A percentile compares a stretch with the other conserved stretches of the same genome.
phyloP scores from a whole-genome alignment of 352 stramenopile genomes.

The Aphanomyces cochlioides region DNA sequence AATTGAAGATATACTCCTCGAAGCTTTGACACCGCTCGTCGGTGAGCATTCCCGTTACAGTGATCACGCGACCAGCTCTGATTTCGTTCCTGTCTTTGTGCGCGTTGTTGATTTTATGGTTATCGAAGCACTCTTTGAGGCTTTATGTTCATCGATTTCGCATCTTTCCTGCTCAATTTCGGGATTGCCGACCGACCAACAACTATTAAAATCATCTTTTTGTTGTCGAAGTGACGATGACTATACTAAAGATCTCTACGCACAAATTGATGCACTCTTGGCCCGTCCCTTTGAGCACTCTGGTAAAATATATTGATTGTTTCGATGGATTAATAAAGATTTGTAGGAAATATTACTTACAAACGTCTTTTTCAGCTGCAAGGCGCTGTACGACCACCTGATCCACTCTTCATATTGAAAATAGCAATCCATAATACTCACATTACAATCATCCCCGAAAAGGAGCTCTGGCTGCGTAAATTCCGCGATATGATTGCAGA shows the following conservation, averaged over 20 bases:
- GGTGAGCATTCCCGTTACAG: neutral
- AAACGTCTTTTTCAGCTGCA: conserved; percentile 23
- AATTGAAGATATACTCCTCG: neutral
- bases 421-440: neutral
- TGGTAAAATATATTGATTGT: neutral
- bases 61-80: neutral
- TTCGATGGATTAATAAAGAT: neutral
- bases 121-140: neutral
- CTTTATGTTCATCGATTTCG: neutral
- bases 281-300: conserved; percentile 1
- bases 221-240: neutral
- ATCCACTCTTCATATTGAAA: conserved; percentile 7
- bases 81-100: conserved; percentile 13
- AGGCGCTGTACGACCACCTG: neutral
- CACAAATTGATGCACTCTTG: conserved; percentile 3
- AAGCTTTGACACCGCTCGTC: neutral
- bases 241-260: neutral
- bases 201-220: neutral
- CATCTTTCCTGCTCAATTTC: neutral
- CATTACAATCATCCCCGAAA: neutral
- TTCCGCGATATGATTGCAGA: neutral
- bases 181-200: neutral
- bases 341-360: conserved; percentile 2
- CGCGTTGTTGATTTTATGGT: conserved; percentile 20
- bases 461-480: neutral